Evolutionary conservation across 148 eudicot genomes (phyloP).

Genomic region (Rhododendron williamsianum): DNA sequence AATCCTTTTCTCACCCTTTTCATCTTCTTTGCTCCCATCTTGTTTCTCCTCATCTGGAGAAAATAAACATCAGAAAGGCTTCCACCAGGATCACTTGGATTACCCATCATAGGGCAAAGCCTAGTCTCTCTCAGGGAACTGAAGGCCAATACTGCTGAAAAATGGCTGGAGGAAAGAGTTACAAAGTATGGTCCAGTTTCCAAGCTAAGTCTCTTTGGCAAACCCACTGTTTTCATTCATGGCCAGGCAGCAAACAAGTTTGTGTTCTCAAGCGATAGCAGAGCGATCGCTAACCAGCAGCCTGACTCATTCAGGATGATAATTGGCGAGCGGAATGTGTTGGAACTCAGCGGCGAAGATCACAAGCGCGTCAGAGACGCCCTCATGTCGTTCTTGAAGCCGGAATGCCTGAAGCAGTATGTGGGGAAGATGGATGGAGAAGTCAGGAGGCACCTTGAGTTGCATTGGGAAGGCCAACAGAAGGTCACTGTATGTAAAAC

Average conservation of each 20-base stretch:
- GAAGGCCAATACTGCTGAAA: conserved; percentile 37
- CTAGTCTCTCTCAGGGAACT: conserved; percentile 26
- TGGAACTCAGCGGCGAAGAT: conserved; percentile 40
- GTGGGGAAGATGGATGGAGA: conserved; percentile 38
- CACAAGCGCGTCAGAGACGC: conserved; percentile 22
- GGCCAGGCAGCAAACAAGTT: conserved; percentile 53
- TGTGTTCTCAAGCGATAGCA: conserved; percentile 26
- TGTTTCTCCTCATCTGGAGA: conserved; percentile 12
- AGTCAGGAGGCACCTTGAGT: conserved; percentile 27
- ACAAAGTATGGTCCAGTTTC: conserved; percentile 29
- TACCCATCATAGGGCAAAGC: conserved; percentile 43
- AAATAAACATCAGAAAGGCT: conserved; percentile 5
- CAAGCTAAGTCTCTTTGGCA: conserved; percentile 40
- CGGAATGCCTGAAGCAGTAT: conserved; percentile 36
- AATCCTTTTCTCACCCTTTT: conserved; percentile 16
- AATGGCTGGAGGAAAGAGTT: conserved; percentile 33
- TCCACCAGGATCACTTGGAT: conserved; percentile 44
- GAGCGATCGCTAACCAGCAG: conserved; percentile 27
- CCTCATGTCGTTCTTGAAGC: conserved; percentile 39
- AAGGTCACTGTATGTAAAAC: conserved; percentile 24
- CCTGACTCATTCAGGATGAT: conserved; percentile 26
- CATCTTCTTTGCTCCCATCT: conserved; percentile 18
- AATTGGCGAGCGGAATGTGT: conserved; percentile 23
- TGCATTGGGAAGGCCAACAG: conserved; percentile 34
- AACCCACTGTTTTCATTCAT: conserved; percentile 35